Base-by-base conservation (phyloP, 768 basidiomycete species). In the Hypholoma sublateritium region DNA sequence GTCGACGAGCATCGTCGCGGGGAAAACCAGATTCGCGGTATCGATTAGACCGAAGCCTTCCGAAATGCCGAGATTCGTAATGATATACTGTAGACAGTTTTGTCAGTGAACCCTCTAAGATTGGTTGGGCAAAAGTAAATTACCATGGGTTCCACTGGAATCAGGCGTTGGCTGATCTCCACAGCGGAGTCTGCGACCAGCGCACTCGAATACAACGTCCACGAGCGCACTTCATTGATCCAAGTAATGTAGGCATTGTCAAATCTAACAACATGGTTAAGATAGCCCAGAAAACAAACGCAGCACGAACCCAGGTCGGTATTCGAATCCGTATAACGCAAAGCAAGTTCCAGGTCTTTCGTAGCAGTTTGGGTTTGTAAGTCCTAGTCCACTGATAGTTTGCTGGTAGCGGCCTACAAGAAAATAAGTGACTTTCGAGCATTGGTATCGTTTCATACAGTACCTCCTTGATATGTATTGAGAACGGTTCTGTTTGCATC, bases 121-220 rank as follows among this genome's bases (percentile, higher is more conserved):
- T 12, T 47, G 37, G 7, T 37, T 8, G 24, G 42, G 68, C 28
- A 19, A 11, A 17, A 8, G 5, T 17, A 8, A 36, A n/a, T 32
- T 62, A 84, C 84, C 84, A 90, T 86, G 0, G 89, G 89, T 60
- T 90, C 89, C 60, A 79, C 73, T 0, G 86, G 74, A 37, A 91
- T 74, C 3, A 78, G 75, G n/a, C 89, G 73, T 9, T 76, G 69
- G 5, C 74, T 65, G 39, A 90, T 84, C 53, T 85, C 77, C 0
- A 76, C 76, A 16, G 65, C 62, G 13, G 74, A 22, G 68, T 91
- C 83, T 0, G 80, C 62, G 0, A 66, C 83, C 48, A 88, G 46
- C 5, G 79, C 88, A 12, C 70, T 70, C 3, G 72, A 73, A 49
- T 74, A 70, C 45, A 88, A 57, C 7, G 85, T 86, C 87, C 86